Evolutionary conservation across 768 basidiomycete genomes (phyloP), one percentile per base, ranked within the genome.

Genomic region (Austroboletus festivus): DNA sequence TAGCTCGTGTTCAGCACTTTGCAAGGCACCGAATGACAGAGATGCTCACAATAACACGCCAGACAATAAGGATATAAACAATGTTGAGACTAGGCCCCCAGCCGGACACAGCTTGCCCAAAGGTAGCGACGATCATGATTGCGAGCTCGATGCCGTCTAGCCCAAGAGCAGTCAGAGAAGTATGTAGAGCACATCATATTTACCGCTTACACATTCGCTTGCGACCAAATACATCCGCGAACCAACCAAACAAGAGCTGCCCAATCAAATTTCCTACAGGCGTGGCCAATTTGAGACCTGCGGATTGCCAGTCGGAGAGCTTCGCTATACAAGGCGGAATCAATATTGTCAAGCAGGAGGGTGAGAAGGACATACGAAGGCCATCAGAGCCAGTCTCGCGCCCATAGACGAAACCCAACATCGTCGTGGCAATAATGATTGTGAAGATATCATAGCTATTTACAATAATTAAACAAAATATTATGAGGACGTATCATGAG

Each of bases 401-500:
- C 78, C 79, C 7, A 48, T 92, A 93, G 38, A 93, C 82, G 57
- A 85, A 83, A 9, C 86, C 87, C 46, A 94, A 65, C 88, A 93
- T 92, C 0, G 74, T 76, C 0, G 84, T 81, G 0, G 82, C 89
- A 44, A 93, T 86, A 65, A 82, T 88, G 68, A 93, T 93, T 20
- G 89, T 85, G 60, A 93, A 94, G 51, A 93, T 83, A 55, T 90
- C 89, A 56, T 88, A 88, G 12, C 60, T 62, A 44, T n/a, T n/a
- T n/a, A n/a, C n/a, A n/a, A n/a, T n/a, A n/a, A n/a, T n/a, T n/a
- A n/a, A n/a, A n/a, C n/a, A n/a, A n/a, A n/a, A n/a, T n/a, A n/a
- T n/a, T n/a, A n/a, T n/a, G n/a, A n/a, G n/a, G n/a, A n/a, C n/a
- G n/a, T n/a, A n/a, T 16, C 15, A n/a, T 19, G 13, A 31, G 11